Evolutionary conservation across 768 basidiomycete genomes (phyloP), one percentile per base, ranked within the genome.

Genomic region (Serendipita sp.): DNA sequence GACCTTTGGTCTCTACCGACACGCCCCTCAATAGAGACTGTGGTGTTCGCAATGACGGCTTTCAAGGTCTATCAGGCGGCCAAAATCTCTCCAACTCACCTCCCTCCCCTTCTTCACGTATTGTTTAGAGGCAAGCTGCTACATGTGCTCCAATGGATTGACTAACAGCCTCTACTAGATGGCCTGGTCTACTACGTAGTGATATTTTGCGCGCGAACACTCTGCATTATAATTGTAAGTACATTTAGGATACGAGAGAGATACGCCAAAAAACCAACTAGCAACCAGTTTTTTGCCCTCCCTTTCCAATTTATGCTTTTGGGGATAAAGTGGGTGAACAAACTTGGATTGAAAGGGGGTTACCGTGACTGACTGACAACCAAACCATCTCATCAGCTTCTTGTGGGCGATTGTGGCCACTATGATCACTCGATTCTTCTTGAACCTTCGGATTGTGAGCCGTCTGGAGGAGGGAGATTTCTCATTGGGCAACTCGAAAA

Each of bases 151-250:
- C 29, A 40, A 16, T 5, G 48, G 6, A 50, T 50, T 1, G 48
- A 18, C 48, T 18, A 8, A 18, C 8, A 2, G 31, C 8, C 23
- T 10, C 23, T 27, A 10, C 16, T n/a, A 60, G 55, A 60, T 31
- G 55, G 55, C 23, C n/a, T 60, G 10, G 34, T 60, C 1, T 34
- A 60, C 33, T 60, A 60, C n/a, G 3, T n/a, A 23, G 55, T 29
- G 16, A 60, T 60, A 27, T 27, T 60, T 27, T 16, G 16, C 31
- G 55, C 34, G 16, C n/a, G 55, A 31, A 34, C 34, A 1, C 34
- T 60, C 3, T 60, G 55, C 55, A 60, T 60, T n/a, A n/a, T 60
- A 3, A 34, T 60, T n/a, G 55, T 60, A 60, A 23, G 55, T 60
- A 31, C 48, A 18, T n/a, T 16, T 8, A 1, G n/a, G n/a, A n/a